Conservation (phyloP, 345 rosid genomes). For the Salix udensis region DNA sequence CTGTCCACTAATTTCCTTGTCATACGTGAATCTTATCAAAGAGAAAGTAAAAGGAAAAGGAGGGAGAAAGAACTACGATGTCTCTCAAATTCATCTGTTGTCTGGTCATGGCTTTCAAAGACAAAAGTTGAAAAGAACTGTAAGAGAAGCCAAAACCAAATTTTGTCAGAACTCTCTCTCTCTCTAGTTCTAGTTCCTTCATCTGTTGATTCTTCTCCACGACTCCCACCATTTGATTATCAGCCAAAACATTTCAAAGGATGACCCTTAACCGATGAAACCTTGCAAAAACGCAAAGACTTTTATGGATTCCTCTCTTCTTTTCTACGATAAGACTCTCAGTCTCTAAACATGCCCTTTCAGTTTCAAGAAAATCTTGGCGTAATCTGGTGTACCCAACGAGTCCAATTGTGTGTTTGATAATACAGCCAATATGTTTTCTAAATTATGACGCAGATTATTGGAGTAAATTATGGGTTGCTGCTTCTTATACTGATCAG, state of each 20-base stretch:
- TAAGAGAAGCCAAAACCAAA: constrained; percentile 18
- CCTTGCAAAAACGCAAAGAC: constrained; percentile 66
- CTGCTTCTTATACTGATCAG: neutral
- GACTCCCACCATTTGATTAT: constrained; percentile 66
- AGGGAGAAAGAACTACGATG: too few relatives aligned
- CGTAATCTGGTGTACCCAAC: too few relatives aligned
- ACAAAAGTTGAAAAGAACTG: constrained; percentile 37
- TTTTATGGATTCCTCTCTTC: constrained; percentile 85
- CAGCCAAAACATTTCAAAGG: constrained; percentile 63
- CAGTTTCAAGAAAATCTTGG: too few relatives aligned
- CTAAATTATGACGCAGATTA: neutral
- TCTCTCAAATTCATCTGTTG: neutral
- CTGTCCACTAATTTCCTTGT: too few relatives aligned
- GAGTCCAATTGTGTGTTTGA: too few relatives aligned
- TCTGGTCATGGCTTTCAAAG: constrained; percentile 40
- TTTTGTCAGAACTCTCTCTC: neutral
- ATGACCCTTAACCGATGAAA: constrained; percentile 62
- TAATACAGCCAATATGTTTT: too few relatives aligned
- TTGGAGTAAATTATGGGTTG: neutral
- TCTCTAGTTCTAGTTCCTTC: constrained; percentile 22
- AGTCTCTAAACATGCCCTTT: too few relatives aligned
- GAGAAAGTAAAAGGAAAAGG: too few relatives aligned
- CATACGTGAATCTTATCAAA: too few relatives aligned
- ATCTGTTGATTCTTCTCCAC: constrained; percentile 30
- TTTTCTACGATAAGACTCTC: too few relatives aligned